Base-by-base conservation (phyloP, 495 filamentous ascomycete species). In the Jackrogersella multiformis region DNA sequence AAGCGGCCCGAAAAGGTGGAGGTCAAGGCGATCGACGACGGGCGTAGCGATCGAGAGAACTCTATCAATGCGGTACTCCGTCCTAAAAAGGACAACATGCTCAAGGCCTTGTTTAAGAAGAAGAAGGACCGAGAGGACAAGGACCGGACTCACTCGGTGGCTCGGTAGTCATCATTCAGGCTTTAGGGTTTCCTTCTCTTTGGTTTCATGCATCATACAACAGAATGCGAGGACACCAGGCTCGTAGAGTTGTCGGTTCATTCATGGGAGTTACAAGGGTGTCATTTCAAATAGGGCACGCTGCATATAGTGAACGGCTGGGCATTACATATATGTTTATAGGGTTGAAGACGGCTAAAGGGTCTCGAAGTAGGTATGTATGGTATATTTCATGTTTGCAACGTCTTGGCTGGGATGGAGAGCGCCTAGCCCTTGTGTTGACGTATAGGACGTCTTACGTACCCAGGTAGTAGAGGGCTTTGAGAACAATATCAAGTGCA, bases 1-100 rank as follows among this genome's bases (percentile, higher is more conserved):
- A 74, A 74, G 61, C 61, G 61, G 0, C 72, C 72, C 9, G 70
- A 69, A 45, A 75, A 73, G 26, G 66, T 51, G 24, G 60, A 66
- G 56, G 13, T 74, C 20, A 72, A 68, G 68, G 61, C 70, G 46
- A 70, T 77, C 38, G 76, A 77, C 34, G 75, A 76, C 15, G 72
- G 70, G 21, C 57, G 46, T 38, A 72, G 67, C n/a, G 71, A 74
- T 6, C 73, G 75, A 30, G 80, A 77, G 36, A 72, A 73, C 38
- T 56, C 70, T 2, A 57, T 56, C 42, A 70, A 78, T 21, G 60
- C 62, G 0, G 69, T 70, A 34, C 56, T 72, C 15, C 49, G 52
- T n/a, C 73, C 72, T 9, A 80, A 78, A 54, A 83, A 85, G 74
- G 75, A 79, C 56, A 85, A 81, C 70, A 82, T 85, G 77, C 77